Evolutionary conservation across 176 grass and related monocot species (phyloP), one percentile per base, ranked within the genome.

Genomic region (Oryza coarctata): DNA sequence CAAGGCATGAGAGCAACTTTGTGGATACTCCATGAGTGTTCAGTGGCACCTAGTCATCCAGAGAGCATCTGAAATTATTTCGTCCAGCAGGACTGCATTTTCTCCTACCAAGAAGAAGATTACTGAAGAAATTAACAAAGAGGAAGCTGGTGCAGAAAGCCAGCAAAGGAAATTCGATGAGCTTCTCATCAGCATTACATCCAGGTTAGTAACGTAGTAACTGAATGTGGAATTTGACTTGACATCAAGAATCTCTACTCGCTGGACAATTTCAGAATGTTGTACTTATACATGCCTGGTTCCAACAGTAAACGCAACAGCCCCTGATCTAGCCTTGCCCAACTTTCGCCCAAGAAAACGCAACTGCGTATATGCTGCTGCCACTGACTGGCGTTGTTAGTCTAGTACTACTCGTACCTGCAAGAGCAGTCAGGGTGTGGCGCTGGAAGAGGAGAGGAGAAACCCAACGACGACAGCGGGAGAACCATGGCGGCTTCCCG

Each of bases 1-100:
- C 83, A 28, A 97, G 76, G 86, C 79, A 93, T 0, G 94, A 87
- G 18, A 93, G 23, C 9, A 93, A 13, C 5, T 87, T 81, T 77
- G 34, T 93, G 67, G 88, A 81, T 63, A 84, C 9, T 43, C 43
- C 88, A 31, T 11, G 63, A 2, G 28, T 77, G 3, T 22, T 77
- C 8, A 0, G 12, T 2, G 20, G 52, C 3, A 0, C 68, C 30
- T 58, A 17, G 7, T 82, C 78, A 7, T 63, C 10, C 9, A 63
- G 18, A 7, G 62, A 88, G 77, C 82, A 91, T 35, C 73, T 79
- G 44, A 82, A 0, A 0, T 18, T 44, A 25, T 43, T 91, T 14
- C 71, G 65, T 22, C 38, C 3, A 0, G 9, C 0, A 0, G 49
- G 0, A 3, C 71, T n/a, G 1, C 82, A 79, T 74, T 43, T 82